These are phyloP conservation scores for Gaeumannomyces tritici DNA, from an alignment of 2,329 filamentous ascomycete species.

Conservation along the genomic window DNA sequence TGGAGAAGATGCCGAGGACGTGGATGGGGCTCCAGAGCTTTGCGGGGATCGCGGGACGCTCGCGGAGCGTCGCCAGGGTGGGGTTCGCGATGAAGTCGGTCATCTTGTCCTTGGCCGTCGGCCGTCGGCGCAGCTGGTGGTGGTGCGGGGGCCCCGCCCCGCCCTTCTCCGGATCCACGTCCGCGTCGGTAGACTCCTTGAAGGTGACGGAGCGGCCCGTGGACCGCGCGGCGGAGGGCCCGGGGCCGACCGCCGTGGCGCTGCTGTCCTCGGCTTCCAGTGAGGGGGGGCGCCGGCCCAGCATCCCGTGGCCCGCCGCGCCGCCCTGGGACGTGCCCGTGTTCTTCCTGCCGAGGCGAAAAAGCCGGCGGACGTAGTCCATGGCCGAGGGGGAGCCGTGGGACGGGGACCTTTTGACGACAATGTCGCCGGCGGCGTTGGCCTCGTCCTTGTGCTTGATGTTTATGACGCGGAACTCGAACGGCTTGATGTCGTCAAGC, in stretches of 20 bases:
- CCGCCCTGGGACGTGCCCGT: not conserved
- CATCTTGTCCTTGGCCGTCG: constrained; percentile 28
- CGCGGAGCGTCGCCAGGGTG: constrained; percentile 25
- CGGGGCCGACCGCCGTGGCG: not conserved
- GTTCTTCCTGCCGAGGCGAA: not conserved
- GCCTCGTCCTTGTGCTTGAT: constrained; percentile 56
- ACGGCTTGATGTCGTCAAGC: constrained; percentile 37
- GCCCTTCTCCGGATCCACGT: constrained; percentile 5
- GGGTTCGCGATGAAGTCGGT: constrained; percentile 33
- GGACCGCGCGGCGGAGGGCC: not conserved
- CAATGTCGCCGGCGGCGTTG: constrained; percentile 13
- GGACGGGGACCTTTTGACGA: constrained; percentile 4
- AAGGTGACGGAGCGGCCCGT: constrained; percentile 9
- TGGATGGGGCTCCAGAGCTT: constrained; percentile 41
- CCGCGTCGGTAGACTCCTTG: constrained; percentile 9
- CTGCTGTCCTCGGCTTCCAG: not conserved
- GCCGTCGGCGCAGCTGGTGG: constrained; percentile 16
- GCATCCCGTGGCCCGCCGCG: not conserved
- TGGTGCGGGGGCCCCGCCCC: no score
- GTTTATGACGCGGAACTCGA: constrained; percentile 36
- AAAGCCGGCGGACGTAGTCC: not conserved
- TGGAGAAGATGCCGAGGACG: constrained; percentile 41
- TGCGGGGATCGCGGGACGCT: constrained; percentile 37
- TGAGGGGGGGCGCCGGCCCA: not conserved
- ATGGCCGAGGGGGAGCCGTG: not conserved